Percentiles rank a stretch among this genome's conserved stretches.
Conservation (phyloP, 2,329 filamentous ascomycete species). For the Alternaria rosae region DNA sequence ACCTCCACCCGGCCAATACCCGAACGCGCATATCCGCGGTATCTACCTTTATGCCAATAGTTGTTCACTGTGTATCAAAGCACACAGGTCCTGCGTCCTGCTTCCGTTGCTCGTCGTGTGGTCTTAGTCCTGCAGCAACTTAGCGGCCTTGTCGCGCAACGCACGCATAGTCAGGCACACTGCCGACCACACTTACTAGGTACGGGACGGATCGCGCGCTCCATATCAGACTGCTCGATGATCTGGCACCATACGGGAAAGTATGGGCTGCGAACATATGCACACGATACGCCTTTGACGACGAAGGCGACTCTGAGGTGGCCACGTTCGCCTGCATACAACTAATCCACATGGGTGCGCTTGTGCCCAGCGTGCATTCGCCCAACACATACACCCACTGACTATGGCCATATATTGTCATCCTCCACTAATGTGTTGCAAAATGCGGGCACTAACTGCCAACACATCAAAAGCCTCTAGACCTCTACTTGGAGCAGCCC, state of each 20-base stretch:
- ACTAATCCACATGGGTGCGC: constrained; percentile 46
- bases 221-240: constrained; percentile 36
- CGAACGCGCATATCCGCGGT: constrained; percentile 8
- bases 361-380: constrained; percentile 50
- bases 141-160: constrained; percentile 12
- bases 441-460: constrained; percentile 49
- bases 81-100: constrained; percentile 16
- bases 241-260: constrained; percentile 48
- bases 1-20: constrained; percentile 15
- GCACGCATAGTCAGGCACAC: constrained; percentile 24
- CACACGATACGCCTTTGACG: constrained; percentile 34
- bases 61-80: constrained; percentile 3
- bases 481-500: constrained; percentile 38
- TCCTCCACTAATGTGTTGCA: constrained; percentile 48
- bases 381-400: constrained; percentile 45
- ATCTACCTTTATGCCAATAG: background rate
- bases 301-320: constrained; percentile 46
- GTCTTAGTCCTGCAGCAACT: constrained; percentile 31
- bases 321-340: constrained; percentile 50
- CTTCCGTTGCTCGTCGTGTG: constrained; percentile 16
- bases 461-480: constrained; percentile 51
- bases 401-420: constrained; percentile 46
- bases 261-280: constrained; percentile 45
- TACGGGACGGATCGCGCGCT: constrained; percentile 48
- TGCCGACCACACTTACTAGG: constrained; percentile 22